phyloP scores from a whole-genome alignment of 139 green algal species.

The Haematococcus lacustris region DNA sequence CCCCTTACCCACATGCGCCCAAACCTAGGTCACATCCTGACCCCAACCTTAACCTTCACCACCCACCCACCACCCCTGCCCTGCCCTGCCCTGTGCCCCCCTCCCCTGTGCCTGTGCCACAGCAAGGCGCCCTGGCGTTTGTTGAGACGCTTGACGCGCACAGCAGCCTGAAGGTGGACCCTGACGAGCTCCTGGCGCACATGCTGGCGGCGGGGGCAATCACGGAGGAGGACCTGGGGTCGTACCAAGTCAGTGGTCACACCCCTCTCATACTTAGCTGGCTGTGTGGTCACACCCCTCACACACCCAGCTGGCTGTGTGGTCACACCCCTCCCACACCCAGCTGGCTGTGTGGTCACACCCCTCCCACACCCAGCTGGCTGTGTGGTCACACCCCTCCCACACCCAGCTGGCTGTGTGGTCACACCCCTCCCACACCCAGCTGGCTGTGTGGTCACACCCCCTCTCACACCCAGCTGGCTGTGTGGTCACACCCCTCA shows the following conservation, averaged over 20 bases:
- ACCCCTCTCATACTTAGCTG: not conserved
- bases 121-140: constrained; percentile 55
- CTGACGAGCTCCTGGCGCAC: constrained; percentile 60
- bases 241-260: constrained; percentile 3
- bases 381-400: too few species aligned
- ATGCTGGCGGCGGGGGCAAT: constrained; percentile 59
- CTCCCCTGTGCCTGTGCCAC: too few species aligned
- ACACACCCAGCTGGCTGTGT: not conserved
- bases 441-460: too few species aligned
- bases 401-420: too few species aligned
- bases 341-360: not conserved
- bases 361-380: not conserved
- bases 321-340: not conserved
- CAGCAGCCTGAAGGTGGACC: constrained; percentile 44
- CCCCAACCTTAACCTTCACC: too few species aligned
- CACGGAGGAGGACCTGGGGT: constrained; percentile 30
- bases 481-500: too few species aligned
- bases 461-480: too few species aligned
- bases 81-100: too few species aligned
- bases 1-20: too few species aligned
- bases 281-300: not conserved
- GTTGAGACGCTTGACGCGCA: constrained; percentile 56
- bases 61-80: too few species aligned
- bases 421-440: too few species aligned
- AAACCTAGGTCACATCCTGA: too few species aligned